phyloP scores from a whole-genome alignment of 2,329 filamentous ascomycete species.

The Trichoderma koningiopsis region DNA sequence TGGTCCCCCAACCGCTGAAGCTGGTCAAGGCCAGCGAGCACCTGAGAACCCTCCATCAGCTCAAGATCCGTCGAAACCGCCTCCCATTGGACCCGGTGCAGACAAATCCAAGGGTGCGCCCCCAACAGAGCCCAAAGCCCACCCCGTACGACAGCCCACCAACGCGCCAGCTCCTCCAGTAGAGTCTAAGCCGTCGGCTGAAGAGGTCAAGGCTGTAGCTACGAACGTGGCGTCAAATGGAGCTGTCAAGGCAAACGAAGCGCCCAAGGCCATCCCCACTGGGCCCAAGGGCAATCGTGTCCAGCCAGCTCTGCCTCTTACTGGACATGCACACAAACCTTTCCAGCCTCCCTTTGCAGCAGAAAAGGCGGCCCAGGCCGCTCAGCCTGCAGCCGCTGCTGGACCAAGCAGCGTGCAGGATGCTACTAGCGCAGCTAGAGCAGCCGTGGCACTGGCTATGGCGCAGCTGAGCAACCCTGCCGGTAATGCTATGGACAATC shows the following conservation, averaged over 20 bases:
- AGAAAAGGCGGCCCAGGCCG: constrained; percentile 36
- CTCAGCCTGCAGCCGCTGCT: constrained; percentile 43
- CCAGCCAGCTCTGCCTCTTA: constrained; percentile 66
- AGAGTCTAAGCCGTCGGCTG: constrained; percentile 66
- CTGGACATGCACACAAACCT: constrained; percentile 48
- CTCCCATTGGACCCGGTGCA: constrained; percentile 45
- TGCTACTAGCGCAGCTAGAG: constrained; percentile 73
- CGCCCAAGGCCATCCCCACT: constrained; percentile 46
- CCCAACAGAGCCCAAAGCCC: constrained; percentile 57
- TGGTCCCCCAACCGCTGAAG: constrained; percentile 63
- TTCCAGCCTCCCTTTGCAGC: constrained; percentile 39
- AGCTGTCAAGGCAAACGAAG: constrained; percentile 40
- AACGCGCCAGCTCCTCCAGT: constrained; percentile 64
- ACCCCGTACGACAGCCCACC: constrained; percentile 50
- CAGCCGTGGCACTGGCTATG: constrained; percentile 79
- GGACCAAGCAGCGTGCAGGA: constrained; percentile 54
- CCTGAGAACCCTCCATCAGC: constrained; percentile 35
- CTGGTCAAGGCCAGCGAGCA: constrained; percentile 56
- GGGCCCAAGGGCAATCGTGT: constrained; percentile 58
- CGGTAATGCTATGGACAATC: constrained; percentile 64
- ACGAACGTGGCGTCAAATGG: constrained; percentile 45
- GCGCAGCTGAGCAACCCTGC: constrained; percentile 61
- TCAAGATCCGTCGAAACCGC: constrained; percentile 22
- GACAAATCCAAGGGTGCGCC: constrained; percentile 54
- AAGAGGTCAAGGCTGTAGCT: constrained; percentile 48